Evolutionary conservation across 169 alveolate species (phyloP).

Genomic region (Plasmodium cynomolgi): DNA sequence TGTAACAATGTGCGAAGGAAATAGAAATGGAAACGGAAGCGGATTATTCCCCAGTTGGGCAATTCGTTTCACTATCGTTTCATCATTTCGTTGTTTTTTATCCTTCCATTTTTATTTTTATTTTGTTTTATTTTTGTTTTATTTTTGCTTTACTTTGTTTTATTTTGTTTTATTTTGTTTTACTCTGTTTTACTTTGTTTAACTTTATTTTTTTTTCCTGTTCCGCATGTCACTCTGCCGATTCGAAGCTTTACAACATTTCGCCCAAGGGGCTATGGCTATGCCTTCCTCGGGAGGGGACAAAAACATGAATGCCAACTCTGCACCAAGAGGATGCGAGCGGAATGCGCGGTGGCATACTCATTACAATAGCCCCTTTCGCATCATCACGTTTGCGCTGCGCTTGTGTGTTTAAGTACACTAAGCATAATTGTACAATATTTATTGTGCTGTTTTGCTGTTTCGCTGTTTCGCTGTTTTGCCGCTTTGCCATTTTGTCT

Average conservation of each 20-base stretch:
- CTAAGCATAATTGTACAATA: background rate
- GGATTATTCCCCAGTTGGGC: background rate
- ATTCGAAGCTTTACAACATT: background rate
- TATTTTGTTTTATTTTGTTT: background rate
- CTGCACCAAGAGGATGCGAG: background rate
- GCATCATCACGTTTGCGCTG: background rate
- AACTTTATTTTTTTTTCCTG: background rate
- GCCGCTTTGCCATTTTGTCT: too few species aligned
- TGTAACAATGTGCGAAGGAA: slow-evolving; percentile 8
- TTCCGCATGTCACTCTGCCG: background rate
- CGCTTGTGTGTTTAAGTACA: background rate
- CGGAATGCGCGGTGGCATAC: background rate
- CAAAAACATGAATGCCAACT: background rate
- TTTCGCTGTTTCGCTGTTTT: background rate
- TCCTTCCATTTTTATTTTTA: background rate
- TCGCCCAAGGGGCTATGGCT: background rate
- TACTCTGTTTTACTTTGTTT: background rate
- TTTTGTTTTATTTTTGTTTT: background rate
- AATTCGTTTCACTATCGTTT: background rate
- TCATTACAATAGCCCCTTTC: background rate
- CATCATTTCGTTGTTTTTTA: background rate
- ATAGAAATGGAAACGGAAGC: background rate
- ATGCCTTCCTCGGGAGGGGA: slow-evolving; percentile 3
- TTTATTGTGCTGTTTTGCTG: background rate
- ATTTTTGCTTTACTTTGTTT: background rate